Conservation (phyloP, 192 early-diverging fungal genomes). For the Mortierella alpina region DNA sequence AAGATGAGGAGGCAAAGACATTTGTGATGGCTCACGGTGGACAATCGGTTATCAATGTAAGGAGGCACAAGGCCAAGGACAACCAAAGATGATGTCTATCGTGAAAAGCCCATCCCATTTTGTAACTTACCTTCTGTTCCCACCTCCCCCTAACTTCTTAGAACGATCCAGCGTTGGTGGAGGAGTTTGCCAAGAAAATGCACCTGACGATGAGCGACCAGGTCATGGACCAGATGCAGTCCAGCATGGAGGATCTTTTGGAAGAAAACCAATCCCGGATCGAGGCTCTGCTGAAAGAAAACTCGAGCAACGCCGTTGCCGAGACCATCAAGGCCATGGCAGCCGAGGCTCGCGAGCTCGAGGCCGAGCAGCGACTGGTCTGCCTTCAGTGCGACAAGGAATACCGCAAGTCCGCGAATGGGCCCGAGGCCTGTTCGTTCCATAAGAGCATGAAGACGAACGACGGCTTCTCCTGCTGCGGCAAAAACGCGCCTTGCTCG, state of each 20-base stretch:
- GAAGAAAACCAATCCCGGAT: conserved; percentile 46
- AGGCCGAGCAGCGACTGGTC: conserved; percentile 45
- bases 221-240: conserved; percentile 56
- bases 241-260: conserved; percentile 50
- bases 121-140: no score
- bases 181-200: conserved; percentile 56
- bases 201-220: conserved; percentile 45
- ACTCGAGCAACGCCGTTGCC: conserved; percentile 43
- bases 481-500: conserved; percentile 32
- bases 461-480: conserved; percentile 48
- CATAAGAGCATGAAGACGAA: conserved; percentile 27
- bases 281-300: conserved; percentile 33
- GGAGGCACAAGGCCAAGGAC: background rate
- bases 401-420: conserved; percentile 48
- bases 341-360: conserved; percentile 28
- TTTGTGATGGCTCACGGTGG: conserved; percentile 59
- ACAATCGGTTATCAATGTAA: conserved; percentile 52
- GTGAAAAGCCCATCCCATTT: no score
- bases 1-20: conserved; percentile 58
- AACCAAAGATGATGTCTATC: no score
- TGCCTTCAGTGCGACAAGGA: conserved; percentile 55
- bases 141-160: no score
- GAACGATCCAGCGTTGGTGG: conserved; percentile 49
- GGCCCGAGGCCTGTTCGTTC: conserved; percentile 50
- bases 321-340: conserved; percentile 53